Conservation (phyloP, 768 basidiomycete genomes). For the Russula sp. region DNA sequence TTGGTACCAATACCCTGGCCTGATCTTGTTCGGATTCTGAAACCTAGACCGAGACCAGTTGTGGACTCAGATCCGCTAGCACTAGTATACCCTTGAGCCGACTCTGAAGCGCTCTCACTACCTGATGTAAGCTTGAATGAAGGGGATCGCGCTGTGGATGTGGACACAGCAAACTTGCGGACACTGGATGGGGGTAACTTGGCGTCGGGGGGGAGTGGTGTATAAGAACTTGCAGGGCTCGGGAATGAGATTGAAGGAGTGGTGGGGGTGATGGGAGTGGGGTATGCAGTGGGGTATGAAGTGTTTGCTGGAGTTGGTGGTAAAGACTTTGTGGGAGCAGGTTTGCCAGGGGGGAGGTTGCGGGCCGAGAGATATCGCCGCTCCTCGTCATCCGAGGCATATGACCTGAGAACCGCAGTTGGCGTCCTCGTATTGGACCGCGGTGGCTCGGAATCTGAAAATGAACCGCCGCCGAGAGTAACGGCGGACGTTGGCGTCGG, state of each 20-base stretch:
- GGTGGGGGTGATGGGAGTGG: constrained; percentile 11
- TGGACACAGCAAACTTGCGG: constrained; percentile 25
- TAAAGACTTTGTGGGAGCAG: constrained; percentile 25
- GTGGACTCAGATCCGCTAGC: constrained; percentile 26
- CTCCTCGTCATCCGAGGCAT: constrained; percentile 27
- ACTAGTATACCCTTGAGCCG: constrained; percentile 22
- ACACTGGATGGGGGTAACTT: constrained; percentile 6
- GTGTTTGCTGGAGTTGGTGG: constrained; percentile 21
- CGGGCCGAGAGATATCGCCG: constrained; percentile 23
- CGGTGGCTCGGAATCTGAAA: constrained; percentile 26
- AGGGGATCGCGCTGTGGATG: constrained; percentile 12
- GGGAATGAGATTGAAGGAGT: constrained; percentile 18
- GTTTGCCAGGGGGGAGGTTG: constrained; percentile 23
- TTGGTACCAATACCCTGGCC: constrained; percentile 6
- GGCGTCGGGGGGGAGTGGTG: constrained; percentile 6
- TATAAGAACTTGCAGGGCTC: constrained; percentile 9
- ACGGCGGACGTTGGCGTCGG: constrained; percentile 23
- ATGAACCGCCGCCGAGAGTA: constrained; percentile 21
- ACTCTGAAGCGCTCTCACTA: constrained; percentile 28
- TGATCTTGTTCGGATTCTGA: constrained; percentile 24
- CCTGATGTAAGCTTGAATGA: constrained; percentile 20
- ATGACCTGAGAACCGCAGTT: constrained; percentile 15
- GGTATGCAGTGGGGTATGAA: not conserved
- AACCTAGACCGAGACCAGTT: constrained; percentile 26
- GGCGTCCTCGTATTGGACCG: constrained; percentile 13